These are phyloP conservation scores for Suillus cothurnatus DNA, from an alignment of 768 basidiomycete genomes.

Conservation along the genomic window DNA sequence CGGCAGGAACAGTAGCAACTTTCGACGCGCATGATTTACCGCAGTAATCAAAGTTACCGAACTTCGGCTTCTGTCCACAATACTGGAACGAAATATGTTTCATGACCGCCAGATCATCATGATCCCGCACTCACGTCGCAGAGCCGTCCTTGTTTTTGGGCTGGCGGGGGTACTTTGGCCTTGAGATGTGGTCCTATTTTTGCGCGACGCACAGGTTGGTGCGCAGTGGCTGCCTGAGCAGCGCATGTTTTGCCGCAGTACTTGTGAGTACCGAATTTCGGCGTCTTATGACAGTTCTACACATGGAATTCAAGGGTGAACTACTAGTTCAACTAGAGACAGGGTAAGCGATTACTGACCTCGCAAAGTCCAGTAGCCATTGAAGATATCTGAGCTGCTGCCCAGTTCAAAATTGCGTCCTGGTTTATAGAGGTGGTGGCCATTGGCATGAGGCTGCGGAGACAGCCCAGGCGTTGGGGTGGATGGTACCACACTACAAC, in stretches of 20 bases:
- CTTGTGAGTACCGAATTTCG: slow-evolving; percentile 55
- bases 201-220: slow-evolving; percentile 6
- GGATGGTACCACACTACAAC: not conserved
- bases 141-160: slow-evolving; percentile 24
- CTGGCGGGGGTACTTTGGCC: slow-evolving; percentile 12
- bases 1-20: slow-evolving; percentile 36
- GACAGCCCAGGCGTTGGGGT: slow-evolving; percentile 1
- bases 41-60: slow-evolving; percentile 60
- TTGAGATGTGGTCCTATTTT: slow-evolving; percentile 19
- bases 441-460: slow-evolving; percentile 4
- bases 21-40: slow-evolving; percentile 62
- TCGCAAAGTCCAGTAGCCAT: slow-evolving; percentile 34
- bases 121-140: slow-evolving; percentile 30
- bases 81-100: slow-evolving; percentile 25
- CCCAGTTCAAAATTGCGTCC: slow-evolving; percentile 2
- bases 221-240: slow-evolving; percentile 39
- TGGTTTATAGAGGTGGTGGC: slow-evolving; percentile 8
- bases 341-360: slow-evolving; percentile 22
- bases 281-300: slow-evolving; percentile 56
- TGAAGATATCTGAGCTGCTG: slow-evolving; percentile 13
- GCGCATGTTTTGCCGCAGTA: slow-evolving; percentile 62
- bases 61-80: slow-evolving; percentile 66
- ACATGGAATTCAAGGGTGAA: slow-evolving; percentile 1
- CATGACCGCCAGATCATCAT: slow-evolving; percentile 24
- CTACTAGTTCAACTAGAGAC: not conserved